phyloP scores from a whole-genome alignment of 1,284 basidiomycete genomes.

The Ganoderma multipileum region DNA sequence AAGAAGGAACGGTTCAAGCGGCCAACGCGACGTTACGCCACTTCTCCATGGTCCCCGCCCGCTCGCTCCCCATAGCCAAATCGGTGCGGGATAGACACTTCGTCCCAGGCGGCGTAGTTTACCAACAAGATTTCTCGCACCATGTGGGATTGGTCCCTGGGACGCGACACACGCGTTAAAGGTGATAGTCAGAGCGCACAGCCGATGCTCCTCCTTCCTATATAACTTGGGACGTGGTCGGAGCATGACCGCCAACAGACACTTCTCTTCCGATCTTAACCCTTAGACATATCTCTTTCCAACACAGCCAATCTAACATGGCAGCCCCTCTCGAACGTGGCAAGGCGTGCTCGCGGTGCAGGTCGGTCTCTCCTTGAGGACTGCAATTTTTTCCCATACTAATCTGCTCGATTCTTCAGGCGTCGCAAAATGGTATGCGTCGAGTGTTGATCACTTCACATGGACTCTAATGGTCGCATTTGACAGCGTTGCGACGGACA shows the following conservation, averaged over 20 bases:
- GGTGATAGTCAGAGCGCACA: conserved; percentile 17
- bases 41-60: conserved; percentile 2
- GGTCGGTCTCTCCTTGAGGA: conserved; percentile 24
- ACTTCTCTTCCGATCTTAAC: conserved; percentile 3
- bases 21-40: conserved; percentile 8
- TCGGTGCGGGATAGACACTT: conserved; percentile 10
- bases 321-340: conserved; percentile 39
- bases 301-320: conserved; percentile 12
- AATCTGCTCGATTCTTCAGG: conserved; percentile 23
- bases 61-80: conserved; percentile 13
- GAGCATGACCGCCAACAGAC: conserved; percentile 5
- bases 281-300: neutral
- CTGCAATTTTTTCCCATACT: neutral
- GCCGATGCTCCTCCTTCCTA: conserved; percentile 9
- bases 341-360: conserved; percentile 41
- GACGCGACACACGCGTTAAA: conserved; percentile 7
- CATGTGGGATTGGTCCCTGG: conserved; percentile 12
- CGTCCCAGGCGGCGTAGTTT: conserved; percentile 26
- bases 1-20: conserved; percentile 1
- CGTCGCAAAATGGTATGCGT: conserved; percentile 40
- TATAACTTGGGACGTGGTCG: conserved; percentile 13
- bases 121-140: conserved; percentile 16
- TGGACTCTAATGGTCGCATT: neutral
- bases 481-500: conserved; percentile 40
- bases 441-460: too few relatives aligned